Evolutionary conservation across 495 filamentous ascomycete species (phyloP), one percentile per base, ranked within the genome.

Genomic region (Aspergillus indologenus): DNA sequence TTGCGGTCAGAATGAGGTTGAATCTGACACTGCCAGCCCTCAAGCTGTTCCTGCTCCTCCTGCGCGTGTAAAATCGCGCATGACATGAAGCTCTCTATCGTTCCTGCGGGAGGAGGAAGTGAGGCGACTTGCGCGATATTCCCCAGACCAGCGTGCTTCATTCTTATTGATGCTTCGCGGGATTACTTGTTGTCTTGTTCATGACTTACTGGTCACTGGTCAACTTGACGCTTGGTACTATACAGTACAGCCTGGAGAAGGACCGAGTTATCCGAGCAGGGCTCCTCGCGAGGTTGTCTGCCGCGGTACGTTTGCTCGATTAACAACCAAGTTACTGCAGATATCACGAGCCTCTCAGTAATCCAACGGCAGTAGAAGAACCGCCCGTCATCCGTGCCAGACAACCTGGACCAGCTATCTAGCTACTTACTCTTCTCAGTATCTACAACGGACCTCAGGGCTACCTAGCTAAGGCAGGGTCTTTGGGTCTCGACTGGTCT

Each of bases 111-210:
- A 51, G 3, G 29, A 51, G 24, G 23, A 51, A 51, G 48, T 51
- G 48, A 51, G 48, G 48, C 48, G 22, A 31, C 48, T n/a, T 51
- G 48, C 48, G 48, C 22, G 48, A 31, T 51, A 51, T 51, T 51
- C 23, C 48, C 34, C 34, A 40, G 34, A 40, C 34, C 34, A 8
- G 34, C 2, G 12, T 11, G 34, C 26, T 29, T 29, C 12, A 15
- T 40, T 40, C 34, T 15, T 40, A 40, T 40, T 40, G 34, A 9
- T 40, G 34, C 34, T 40, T 7, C 12, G 12, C 34, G 12, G 3
- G 34, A 7, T 40, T 8, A 40, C 26, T 29, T 29, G 26, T 29
- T 29, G 26, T 9, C 4, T 29, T 29, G 9, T 29, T 29, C 3
- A 9, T 29, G 3, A 29, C 9, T 14, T 7, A 40, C 34, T 40